Conservation (phyloP, 257 asterid genomes). For the Scutellaria galericulata region DNA sequence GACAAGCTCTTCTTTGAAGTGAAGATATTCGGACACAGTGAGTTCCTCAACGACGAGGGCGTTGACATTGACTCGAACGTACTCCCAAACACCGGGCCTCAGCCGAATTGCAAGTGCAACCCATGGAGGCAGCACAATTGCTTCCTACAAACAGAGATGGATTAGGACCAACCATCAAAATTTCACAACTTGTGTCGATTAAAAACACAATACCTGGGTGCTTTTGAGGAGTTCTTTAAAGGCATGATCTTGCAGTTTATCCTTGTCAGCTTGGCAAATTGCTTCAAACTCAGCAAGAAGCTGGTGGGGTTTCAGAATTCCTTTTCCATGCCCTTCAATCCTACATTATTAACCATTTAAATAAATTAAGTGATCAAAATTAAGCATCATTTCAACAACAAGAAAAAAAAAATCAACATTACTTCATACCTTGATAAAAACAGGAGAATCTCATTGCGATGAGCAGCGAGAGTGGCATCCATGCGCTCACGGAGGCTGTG, state of each 20-base stretch:
- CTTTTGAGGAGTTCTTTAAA: slow-evolving; percentile 73
- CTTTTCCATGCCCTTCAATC: slow-evolving; percentile 83
- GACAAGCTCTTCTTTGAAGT: slow-evolving; percentile 88
- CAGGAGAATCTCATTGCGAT: slow-evolving; percentile 71
- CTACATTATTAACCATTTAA: slow-evolving; percentile 38
- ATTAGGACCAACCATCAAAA: neutral
- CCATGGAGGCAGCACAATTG: slow-evolving; percentile 90
- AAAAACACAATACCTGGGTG: slow-evolving; percentile 58
- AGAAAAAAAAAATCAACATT: neutral
- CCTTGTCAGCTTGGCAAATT: slow-evolving; percentile 51
- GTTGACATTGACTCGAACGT: slow-evolving; percentile 73
- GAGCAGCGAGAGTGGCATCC: slow-evolving; percentile 83
- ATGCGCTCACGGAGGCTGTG: slow-evolving; percentile 94
- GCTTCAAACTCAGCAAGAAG: slow-evolving; percentile 83
- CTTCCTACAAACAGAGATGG: slow-evolving; percentile 53
- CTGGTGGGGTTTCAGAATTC: slow-evolving; percentile 86
- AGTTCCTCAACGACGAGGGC: slow-evolving; percentile 77
- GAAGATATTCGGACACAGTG: slow-evolving; percentile 79
- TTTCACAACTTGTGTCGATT: neutral
- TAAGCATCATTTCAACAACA: no score
- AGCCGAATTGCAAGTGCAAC: slow-evolving; percentile 94
- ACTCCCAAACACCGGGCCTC: slow-evolving; percentile 96
- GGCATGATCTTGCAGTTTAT: slow-evolving; percentile 67
- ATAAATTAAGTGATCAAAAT: no score
- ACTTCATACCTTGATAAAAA: slow-evolving; percentile 65